Conservation (phyloP, 352 stramenopile species). For the Phytophthora ohioensis region DNA sequence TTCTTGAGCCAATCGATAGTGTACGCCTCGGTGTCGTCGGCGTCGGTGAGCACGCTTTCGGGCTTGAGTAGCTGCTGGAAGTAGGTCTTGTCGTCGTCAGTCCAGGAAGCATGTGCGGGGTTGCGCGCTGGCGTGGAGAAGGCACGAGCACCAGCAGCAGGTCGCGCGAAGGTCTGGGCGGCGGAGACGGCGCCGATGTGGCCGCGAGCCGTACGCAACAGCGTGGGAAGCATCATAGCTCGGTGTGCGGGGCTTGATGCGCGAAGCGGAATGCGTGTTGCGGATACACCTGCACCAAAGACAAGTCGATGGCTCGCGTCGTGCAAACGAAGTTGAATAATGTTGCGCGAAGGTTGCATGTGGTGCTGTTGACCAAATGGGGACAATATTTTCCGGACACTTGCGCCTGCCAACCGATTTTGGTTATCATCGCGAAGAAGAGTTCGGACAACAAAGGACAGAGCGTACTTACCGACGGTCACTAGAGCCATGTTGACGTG, state of each 20-base stretch:
- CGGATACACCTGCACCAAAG: conserved; percentile 9
- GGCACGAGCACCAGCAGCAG: conserved; percentile 8
- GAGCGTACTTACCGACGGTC: neutral
- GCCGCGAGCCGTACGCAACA: conserved; percentile 26
- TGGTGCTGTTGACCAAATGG: conserved; percentile 8
- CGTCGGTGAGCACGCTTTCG: conserved; percentile 70
- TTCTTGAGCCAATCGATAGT: conserved; percentile 90
- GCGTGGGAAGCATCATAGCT: conserved; percentile 33
- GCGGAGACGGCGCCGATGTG: conserved; percentile 9
- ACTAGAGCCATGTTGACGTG: conserved; percentile 75
- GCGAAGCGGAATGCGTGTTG: conserved; percentile 29
- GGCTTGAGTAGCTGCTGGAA: conserved; percentile 72
- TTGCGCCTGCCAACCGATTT: conserved; percentile 21
- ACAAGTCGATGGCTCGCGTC: conserved; percentile 25
- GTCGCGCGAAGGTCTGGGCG: conserved; percentile 8
- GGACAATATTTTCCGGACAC: conserved; percentile 9
- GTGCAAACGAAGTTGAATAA: conserved; percentile 31
- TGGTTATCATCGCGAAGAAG: conserved; percentile 27
- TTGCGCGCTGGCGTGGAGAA: conserved; percentile 52
- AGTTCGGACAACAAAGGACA: conserved; percentile 1
- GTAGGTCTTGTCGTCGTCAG: conserved; percentile 64
- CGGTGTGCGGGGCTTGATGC: conserved; percentile 14
- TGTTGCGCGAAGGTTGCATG: conserved; percentile 29
- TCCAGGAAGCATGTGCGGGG: conserved; percentile 61
- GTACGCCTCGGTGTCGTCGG: conserved; percentile 76